Evolutionary conservation across 495 filamentous ascomycete species (phyloP).

Genomic region (Podospora didyma): DNA sequence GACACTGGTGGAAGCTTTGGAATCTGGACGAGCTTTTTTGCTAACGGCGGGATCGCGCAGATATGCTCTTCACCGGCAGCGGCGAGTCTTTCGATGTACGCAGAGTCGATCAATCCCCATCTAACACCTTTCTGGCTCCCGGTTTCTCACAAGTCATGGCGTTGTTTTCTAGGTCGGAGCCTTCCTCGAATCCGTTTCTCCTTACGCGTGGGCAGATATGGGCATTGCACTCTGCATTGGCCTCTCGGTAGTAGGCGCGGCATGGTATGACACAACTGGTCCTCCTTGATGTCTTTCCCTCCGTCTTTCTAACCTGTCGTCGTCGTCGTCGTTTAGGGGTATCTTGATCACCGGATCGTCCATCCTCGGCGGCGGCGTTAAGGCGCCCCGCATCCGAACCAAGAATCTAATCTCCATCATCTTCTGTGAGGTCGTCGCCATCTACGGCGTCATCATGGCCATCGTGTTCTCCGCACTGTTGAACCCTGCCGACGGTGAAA

Average conservation of each 20-base stretch:
- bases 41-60: constrained; percentile 47
- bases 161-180: constrained; percentile 93
- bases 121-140: not conserved
- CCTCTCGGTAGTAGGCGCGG: constrained; percentile 90
- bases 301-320: not conserved
- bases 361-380: constrained; percentile 94
- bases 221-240: constrained; percentile 95
- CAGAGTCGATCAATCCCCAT: constrained; percentile 6
- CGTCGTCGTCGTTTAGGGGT: constrained; percentile 69
- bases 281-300: not conserved
- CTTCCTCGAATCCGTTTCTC: constrained; percentile 91
- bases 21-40: constrained; percentile 18
- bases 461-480: constrained; percentile 95
- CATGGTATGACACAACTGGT: constrained; percentile 64
- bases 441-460: constrained; percentile 99
- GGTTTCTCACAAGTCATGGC: constrained; percentile 51
- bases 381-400: constrained; percentile 91
- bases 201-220: constrained; percentile 85
- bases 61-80: constrained; percentile 96
- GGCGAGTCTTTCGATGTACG: constrained; percentile 95
- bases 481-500: constrained; percentile 54
- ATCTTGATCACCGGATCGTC: constrained; percentile 99
- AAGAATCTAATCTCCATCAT: constrained; percentile 99
- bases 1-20: not conserved
- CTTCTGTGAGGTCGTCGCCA: constrained; percentile 99